phyloP scores from a whole-genome alignment of 164 flowering plant genomes.

The Piper longum region DNA sequence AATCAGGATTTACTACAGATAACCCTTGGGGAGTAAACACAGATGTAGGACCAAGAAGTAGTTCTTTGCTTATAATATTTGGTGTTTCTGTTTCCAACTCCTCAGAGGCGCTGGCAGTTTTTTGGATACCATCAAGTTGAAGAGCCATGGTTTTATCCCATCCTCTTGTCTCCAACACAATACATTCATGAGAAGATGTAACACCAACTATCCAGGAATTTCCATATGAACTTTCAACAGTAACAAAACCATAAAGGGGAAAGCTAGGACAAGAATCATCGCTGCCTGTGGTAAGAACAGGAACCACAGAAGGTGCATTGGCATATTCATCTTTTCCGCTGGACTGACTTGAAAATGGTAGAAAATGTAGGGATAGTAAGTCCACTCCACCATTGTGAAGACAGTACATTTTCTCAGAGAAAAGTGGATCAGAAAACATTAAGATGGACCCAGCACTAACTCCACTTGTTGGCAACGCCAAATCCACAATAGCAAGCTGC shows the following conservation, averaged over 20 bases:
- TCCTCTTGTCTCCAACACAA: conserved; percentile 62
- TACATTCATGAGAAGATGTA: conserved; percentile 46
- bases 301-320: conserved; percentile 62
- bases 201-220: conserved; percentile 78
- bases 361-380: conserved; percentile 73
- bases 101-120: conserved; percentile 16
- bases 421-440: conserved; percentile 51
- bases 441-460: conserved; percentile 26
- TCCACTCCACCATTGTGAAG: conserved; percentile 81
- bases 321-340: conserved; percentile 41
- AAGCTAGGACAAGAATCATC: conserved; percentile 30
- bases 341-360: conserved; percentile 73
- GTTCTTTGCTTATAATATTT: conserved; percentile 76
- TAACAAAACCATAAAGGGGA: conserved; percentile 51
- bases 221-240: conserved; percentile 74
- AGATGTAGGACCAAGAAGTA: conserved; percentile 62
- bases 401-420: conserved; percentile 66
- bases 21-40: conserved; percentile 51
- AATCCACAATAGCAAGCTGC: conserved; percentile 75
- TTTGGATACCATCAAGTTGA: conserved; percentile 27
- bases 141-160: conserved; percentile 38
- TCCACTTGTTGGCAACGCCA: conserved; percentile 46
- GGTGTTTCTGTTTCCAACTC: conserved; percentile 25
- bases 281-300: conserved; percentile 57
- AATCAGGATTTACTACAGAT: conserved; percentile 59